Evolutionary conservation across 345 rosid species (phyloP).

Genomic region (Ceriops decandra): DNA sequence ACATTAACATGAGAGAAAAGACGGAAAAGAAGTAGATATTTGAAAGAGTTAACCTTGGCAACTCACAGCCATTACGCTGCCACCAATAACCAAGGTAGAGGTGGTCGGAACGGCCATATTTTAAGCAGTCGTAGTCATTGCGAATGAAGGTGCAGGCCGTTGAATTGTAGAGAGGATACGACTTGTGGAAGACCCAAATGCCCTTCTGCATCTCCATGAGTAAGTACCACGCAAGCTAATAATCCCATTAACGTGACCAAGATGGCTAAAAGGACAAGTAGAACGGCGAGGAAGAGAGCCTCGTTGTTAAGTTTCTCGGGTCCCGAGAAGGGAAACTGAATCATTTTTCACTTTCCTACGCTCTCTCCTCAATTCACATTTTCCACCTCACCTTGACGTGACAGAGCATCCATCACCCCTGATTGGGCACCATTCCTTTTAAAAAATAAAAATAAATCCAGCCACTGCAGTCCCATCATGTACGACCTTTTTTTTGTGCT

Average conservation of each 20-base stretch:
- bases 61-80: slow-evolving; percentile 61
- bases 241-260: background rate
- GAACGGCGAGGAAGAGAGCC: background rate
- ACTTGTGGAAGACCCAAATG: slow-evolving; percentile 54
- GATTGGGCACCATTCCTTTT: too few relatives aligned
- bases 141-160: slow-evolving; percentile 60
- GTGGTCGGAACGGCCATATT: slow-evolving; percentile 73
- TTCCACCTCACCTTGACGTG: too few relatives aligned
- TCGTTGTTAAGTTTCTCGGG: too few relatives aligned
- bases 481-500: too few relatives aligned
- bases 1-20: background rate
- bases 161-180: slow-evolving; percentile 67
- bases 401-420: too few relatives aligned
- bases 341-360: background rate
- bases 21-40: background rate
- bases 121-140: slow-evolving; percentile 58
- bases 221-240: background rate
- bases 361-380: too few relatives aligned
- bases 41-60: slow-evolving; percentile 45
- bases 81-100: slow-evolving; percentile 63
- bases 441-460: too few relatives aligned
- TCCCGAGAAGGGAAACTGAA: background rate
- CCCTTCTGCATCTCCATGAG: slow-evolving; percentile 8
- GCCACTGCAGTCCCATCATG: too few relatives aligned
- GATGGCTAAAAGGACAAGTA: background rate